Evolutionary conservation across 306 rosid species (phyloP).

Genomic region (Pterocarpus macrocarpus): DNA sequence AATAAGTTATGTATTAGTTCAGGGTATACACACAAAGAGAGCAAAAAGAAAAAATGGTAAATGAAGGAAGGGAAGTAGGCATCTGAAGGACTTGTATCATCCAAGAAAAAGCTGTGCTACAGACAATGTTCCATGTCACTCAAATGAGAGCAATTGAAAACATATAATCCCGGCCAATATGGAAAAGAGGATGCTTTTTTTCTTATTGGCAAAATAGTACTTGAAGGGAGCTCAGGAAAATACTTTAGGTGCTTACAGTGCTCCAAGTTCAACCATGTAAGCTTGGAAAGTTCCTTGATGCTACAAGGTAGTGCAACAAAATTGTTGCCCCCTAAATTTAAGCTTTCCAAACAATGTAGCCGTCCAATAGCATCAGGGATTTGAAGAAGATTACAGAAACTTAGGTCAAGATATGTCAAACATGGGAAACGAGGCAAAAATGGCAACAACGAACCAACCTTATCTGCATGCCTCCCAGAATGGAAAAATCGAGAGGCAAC

Average conservation of each 20-base stretch:
- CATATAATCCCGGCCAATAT: background rate
- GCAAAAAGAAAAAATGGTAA: background rate
- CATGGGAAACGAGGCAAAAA: background rate
- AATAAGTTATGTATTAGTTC: background rate
- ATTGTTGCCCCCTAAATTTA: background rate
- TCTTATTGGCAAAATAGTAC: background rate
- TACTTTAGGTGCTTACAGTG: background rate
- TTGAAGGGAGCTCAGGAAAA: background rate
- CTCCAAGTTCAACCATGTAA: background rate
- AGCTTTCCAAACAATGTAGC: background rate
- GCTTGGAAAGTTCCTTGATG: background rate
- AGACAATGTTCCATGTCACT: background rate
- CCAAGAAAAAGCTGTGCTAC: background rate
- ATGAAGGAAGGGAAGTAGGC: background rate
- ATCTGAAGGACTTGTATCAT: background rate
- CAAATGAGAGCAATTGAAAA: background rate
- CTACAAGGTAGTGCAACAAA: background rate
- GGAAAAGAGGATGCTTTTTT: no score
- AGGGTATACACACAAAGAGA: no score
- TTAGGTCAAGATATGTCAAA: background rate
- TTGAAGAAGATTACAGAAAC: slow-evolving; percentile 9
- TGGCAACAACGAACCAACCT: background rate
- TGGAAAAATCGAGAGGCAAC: background rate
- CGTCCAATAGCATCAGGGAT: slow-evolving; percentile 7
- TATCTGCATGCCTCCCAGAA: background rate